Conservation (phyloP, 805 yeast species). For the Ogataea ganodermae region DNA sequence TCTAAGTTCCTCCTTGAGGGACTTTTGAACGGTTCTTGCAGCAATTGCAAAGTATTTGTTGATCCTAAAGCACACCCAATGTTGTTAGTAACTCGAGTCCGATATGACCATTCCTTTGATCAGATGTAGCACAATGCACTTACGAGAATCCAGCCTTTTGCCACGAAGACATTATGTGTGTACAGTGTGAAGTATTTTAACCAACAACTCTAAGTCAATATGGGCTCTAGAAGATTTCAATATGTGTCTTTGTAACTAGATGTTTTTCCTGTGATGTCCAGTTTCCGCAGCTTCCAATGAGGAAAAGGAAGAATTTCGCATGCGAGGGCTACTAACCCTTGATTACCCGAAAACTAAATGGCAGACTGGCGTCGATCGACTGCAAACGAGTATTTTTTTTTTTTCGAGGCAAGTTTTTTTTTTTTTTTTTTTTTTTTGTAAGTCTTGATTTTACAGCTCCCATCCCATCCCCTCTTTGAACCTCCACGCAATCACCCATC, state of each 20-base stretch:
- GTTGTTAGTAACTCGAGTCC: constrained; percentile 7
- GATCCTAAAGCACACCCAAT: constrained; percentile 46
- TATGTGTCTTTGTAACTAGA: background rate
- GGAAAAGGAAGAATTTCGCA: constrained; percentile 1
- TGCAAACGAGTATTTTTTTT: background rate
- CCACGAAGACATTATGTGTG: constrained; percentile 52
- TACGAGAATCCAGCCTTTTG: constrained; percentile 68
- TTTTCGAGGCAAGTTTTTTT: too few species aligned
- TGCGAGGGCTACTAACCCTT: constrained; percentile 7
- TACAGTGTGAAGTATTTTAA: constrained; percentile 4
- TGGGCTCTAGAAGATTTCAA: background rate
- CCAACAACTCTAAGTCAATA: background rate
- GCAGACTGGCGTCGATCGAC: constrained; percentile 17
- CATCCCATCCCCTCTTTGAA: background rate
- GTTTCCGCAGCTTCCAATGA: constrained; percentile 13
- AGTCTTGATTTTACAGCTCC: background rate
- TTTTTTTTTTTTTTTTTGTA: background rate
- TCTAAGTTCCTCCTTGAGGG: constrained; percentile 85
- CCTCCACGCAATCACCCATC: background rate
- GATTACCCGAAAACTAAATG: background rate
- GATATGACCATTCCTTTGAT: constrained; percentile 1
- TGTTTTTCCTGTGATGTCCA: constrained; percentile 8
- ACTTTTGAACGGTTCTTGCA: constrained; percentile 83
- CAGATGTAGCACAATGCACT: constrained; percentile 25
- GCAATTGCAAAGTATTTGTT: constrained; percentile 90